Percentiles rank a stretch among this genome's conserved stretches.
Conservation (phyloP, 2,329 filamentous ascomycete species). For the Pseudogymnoascus sp. region DNA sequence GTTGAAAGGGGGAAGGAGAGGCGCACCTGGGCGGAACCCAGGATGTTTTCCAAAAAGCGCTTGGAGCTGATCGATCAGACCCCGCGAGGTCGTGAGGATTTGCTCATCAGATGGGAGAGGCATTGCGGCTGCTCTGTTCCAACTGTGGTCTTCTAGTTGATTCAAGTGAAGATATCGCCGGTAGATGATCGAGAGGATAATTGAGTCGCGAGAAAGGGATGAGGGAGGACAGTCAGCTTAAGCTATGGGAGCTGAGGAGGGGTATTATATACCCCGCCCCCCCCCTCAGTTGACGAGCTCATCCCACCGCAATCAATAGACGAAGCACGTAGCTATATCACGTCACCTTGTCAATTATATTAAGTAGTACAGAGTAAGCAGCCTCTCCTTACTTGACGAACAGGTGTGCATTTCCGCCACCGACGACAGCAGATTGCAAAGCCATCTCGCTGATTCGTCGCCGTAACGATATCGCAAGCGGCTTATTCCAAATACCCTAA, state of each 20-base stretch:
- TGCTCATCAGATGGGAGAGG: constrained; percentile 38
- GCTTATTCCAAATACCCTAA: background rate
- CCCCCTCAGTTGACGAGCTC: background rate
- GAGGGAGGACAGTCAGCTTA: background rate
- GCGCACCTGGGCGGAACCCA: constrained; percentile 34
- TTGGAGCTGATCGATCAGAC: constrained; percentile 32
- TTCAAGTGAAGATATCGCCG: background rate
- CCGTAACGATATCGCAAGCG: background rate
- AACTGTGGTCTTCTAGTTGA: background rate
- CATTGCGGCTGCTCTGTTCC: constrained; percentile 28
- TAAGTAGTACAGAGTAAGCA: background rate
- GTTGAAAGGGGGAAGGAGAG: background rate
- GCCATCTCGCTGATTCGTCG: background rate
- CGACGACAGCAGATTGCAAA: background rate
- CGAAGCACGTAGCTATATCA: background rate
- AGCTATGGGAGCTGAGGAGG: background rate
- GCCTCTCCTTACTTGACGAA: background rate
- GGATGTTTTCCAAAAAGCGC: constrained; percentile 34
- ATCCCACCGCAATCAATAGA: background rate
- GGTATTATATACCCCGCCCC: background rate
- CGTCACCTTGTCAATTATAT: background rate
- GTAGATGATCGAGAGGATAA: background rate
- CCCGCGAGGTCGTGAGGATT: constrained; percentile 32
- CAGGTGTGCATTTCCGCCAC: background rate
- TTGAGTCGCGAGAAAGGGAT: background rate